Evolutionary conservation across 169 alveolate species (phyloP).

Genomic region (Babesia divergens): DNA sequence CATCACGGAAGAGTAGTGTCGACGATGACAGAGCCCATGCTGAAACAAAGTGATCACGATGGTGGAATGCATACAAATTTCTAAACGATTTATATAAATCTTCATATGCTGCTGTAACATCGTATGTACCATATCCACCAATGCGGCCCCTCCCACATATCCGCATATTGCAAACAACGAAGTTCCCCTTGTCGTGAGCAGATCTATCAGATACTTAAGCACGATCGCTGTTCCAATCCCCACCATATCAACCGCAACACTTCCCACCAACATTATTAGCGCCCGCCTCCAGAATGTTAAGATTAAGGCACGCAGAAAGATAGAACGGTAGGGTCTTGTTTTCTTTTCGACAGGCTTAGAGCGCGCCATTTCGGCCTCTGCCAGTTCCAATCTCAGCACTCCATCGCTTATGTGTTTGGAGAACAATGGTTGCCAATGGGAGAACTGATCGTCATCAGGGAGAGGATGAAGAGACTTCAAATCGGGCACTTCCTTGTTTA

Average conservation of each 20-base stretch:
- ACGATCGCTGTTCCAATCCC: conserved; percentile 15
- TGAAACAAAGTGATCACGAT: conserved; percentile 13
- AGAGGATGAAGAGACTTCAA: conserved; percentile 25
- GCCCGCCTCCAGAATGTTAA: conserved; percentile 40
- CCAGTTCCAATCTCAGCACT: conserved; percentile 1
- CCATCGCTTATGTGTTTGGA: conserved; percentile 45
- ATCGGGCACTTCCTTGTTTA: neutral
- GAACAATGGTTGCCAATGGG: conserved; percentile 23
- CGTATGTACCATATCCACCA: neutral
- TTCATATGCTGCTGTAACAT: conserved; percentile 4
- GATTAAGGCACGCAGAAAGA: conserved; percentile 25
- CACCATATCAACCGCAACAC: neutral
- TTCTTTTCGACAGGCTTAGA: neutral
- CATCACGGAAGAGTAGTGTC: neutral
- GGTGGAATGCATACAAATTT: neutral
- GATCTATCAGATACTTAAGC: neutral
- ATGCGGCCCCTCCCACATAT: neutral
- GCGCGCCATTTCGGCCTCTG: neutral
- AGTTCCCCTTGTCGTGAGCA: neutral
- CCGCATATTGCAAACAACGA: neutral
- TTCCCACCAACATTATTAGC: conserved; percentile 13
- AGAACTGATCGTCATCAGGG: conserved; percentile 12
- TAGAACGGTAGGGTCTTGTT: neutral
- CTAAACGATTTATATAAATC: conserved; percentile 5
- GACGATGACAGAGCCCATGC: conserved; percentile 15